Evolutionary conservation across 495 filamentous ascomycete species (phyloP).

Genomic region (Trypethelium eluteriae): DNA sequence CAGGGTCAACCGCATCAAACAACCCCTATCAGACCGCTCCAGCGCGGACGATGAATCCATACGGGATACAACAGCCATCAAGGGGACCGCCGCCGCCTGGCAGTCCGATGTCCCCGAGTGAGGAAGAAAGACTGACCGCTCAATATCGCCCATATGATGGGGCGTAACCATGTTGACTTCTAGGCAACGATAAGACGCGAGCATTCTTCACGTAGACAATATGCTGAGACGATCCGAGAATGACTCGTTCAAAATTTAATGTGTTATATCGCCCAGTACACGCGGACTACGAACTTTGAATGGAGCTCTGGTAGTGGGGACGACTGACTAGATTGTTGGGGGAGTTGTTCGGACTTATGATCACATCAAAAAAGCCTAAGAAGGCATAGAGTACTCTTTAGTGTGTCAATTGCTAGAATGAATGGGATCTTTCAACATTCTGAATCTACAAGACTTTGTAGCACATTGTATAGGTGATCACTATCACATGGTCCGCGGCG

Average conservation of each 20-base stretch:
- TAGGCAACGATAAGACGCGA: not conserved
- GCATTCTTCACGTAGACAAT: not conserved
- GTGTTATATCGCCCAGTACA: not conserved
- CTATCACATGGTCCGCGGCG: too few species aligned
- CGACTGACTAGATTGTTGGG: conserved; percentile 4
- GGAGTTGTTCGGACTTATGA: not conserved
- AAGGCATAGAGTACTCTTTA: not conserved
- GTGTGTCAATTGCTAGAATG: not conserved
- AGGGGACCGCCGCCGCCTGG: not conserved
- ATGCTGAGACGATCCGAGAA: not conserved
- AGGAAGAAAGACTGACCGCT: not conserved
- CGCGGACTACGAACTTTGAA: not conserved
- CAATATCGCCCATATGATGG: not conserved
- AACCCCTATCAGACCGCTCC: not conserved
- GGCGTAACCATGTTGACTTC: not conserved
- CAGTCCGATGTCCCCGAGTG: not conserved
- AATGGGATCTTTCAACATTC: not conserved
- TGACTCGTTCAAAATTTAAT: conserved; percentile 3
- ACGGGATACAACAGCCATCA: not conserved
- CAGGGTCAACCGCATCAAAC: not conserved
- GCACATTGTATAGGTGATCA: too few species aligned
- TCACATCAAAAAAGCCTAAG: not conserved
- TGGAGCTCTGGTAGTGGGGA: not conserved
- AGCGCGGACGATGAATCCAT: not conserved
- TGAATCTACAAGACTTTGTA: not conserved